Conservation (phyloP, 192 early-diverging fungal species). For the Linnemannia zychae region DNA sequence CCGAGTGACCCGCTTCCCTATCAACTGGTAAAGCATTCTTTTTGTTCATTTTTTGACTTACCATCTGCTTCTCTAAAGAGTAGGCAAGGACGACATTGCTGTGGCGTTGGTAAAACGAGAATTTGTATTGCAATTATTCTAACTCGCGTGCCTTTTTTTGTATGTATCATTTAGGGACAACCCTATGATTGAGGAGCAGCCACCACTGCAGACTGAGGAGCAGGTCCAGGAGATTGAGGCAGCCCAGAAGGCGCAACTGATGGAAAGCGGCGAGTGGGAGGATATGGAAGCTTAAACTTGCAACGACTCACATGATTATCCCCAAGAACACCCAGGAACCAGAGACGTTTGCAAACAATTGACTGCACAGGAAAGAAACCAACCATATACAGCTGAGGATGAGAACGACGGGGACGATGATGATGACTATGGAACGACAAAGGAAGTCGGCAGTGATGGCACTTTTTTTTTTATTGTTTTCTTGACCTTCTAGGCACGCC, state of each 20-base stretch:
- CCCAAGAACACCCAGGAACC: not conserved
- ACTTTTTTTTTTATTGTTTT: not conserved
- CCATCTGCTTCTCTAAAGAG: not conserved
- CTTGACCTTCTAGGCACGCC: not conserved
- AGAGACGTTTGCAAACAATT: too few species aligned
- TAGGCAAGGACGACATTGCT: not conserved
- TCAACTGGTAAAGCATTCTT: constrained; percentile 69
- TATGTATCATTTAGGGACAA: constrained; percentile 33
- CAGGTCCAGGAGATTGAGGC: constrained; percentile 48
- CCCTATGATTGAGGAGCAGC: constrained; percentile 48
- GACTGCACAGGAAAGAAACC: not conserved
- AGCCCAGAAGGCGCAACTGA: constrained; percentile 35
- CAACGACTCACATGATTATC: not conserved
- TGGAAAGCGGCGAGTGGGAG: constrained; percentile 38
- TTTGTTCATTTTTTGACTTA: not conserved
- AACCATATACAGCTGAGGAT: not conserved
- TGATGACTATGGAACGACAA: not conserved
- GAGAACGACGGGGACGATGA: not conserved
- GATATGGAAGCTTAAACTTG: constrained; percentile 42
- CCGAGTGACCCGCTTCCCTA: constrained; percentile 89
- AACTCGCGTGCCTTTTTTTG: not conserved
- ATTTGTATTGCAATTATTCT: constrained; percentile 1
- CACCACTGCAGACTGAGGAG: constrained; percentile 53
- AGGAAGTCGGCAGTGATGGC: not conserved
- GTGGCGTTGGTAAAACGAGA: not conserved